A percentile compares a stretch with the other conserved stretches of the same genome.
Evolutionary conservation across 2,329 filamentous ascomycete genomes (phyloP).

Genomic region (Trichoderma aggressivum): DNA sequence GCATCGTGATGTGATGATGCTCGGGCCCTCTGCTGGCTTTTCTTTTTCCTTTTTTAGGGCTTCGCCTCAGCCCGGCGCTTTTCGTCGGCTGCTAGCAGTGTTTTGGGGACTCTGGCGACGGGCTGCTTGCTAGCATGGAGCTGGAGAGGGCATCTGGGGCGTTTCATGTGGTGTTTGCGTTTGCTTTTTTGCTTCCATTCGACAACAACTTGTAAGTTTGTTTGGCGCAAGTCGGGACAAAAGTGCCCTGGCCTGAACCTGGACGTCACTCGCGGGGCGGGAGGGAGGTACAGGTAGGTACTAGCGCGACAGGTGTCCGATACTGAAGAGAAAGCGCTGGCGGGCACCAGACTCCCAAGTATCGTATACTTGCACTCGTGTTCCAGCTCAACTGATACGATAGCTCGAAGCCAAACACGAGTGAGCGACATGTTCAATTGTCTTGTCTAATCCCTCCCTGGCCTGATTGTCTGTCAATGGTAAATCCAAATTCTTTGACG

Average conservation of each 20-base stretch:
- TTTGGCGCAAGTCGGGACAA: neutral
- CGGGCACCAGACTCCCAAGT: neutral
- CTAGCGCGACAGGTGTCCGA: neutral
- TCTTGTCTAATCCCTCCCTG: neutral
- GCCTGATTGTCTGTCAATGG: neutral
- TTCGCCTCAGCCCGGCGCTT: neutral
- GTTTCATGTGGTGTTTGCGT: neutral
- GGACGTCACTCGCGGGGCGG: conserved; percentile 2
- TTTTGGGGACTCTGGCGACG: neutral
- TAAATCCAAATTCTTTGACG: neutral
- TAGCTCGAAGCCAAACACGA: neutral
- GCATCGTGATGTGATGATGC: conserved; percentile 26
- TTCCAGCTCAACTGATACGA: too few relatives aligned
- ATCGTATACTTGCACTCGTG: neutral
- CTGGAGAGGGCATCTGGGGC: neutral
- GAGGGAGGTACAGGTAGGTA: too few relatives aligned
- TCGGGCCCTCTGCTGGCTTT: neutral
- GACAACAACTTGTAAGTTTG: too few relatives aligned
- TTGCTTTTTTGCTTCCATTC: neutral
- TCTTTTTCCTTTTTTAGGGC: too few relatives aligned
- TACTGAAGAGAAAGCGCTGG: neutral
- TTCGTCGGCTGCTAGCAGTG: neutral
- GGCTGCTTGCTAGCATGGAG: neutral
- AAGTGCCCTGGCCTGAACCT: neutral
- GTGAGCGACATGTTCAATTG: too few relatives aligned